Conservation (phyloP, 495 filamentous ascomycete species). For the Amorphotheca resinae region DNA sequence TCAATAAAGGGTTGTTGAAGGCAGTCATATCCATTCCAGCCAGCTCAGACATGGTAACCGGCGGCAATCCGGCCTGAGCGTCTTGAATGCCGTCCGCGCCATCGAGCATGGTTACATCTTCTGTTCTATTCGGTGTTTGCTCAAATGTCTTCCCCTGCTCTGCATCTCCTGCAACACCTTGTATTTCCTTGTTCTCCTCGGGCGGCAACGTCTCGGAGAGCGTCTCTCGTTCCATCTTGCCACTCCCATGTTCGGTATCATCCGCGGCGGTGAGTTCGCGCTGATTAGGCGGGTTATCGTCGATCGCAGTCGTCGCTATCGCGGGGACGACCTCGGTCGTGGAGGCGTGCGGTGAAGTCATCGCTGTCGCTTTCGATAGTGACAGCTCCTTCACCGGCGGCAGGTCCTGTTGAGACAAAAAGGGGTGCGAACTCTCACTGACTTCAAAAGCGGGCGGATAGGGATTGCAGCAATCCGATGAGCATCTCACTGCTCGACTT, state of each 20-base stretch:
- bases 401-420: not conserved
- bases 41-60: not conserved
- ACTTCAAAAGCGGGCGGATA: not conserved
- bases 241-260: conserved; percentile 1
- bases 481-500: not conserved
- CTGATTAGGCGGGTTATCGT: conserved; percentile 4
- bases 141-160: not conserved
- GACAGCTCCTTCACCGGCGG: conserved; percentile 23
- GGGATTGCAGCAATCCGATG: not conserved
- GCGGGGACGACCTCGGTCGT: conserved; percentile 1
- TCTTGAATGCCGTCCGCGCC: not conserved
- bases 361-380: conserved; percentile 20
- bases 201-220: not conserved
- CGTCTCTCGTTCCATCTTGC: not conserved
- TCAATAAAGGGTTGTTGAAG: not conserved
- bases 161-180: not conserved
- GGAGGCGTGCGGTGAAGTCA: conserved; percentile 19
- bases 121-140: not conserved
- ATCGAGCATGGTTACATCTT: not conserved
- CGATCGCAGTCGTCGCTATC: conserved; percentile 7
- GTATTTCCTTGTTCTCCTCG: not conserved
- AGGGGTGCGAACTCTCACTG: not conserved
- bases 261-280: conserved; percentile 5
- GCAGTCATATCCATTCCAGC: not conserved
- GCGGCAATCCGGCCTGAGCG: not conserved